Evolutionary conservation across 2,329 filamentous ascomycete species (phyloP).

Genomic region (Corniculantispora saksenae): DNA sequence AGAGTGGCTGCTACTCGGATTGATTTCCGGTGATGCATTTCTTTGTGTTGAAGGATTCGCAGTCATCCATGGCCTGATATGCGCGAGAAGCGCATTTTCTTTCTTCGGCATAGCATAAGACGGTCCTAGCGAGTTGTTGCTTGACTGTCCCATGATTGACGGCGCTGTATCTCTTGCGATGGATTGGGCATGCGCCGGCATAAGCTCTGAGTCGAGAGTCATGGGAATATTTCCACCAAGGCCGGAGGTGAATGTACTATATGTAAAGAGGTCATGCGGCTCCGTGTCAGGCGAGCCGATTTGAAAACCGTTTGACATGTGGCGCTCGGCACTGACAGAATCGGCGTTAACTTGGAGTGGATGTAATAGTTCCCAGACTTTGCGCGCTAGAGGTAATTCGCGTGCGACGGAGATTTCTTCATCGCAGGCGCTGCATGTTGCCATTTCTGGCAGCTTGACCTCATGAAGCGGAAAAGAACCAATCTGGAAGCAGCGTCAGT

Average conservation of each 20-base stretch:
- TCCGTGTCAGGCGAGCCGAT: conserved; percentile 27
- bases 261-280: neutral
- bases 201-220: neutral
- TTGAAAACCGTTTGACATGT: conserved; percentile 38
- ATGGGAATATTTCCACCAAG: neutral
- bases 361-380: conserved; percentile 39
- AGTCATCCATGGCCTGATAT: conserved; percentile 8
- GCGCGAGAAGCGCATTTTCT: conserved; percentile 4
- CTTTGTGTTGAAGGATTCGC: neutral
- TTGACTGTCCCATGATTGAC: conserved; percentile 12
- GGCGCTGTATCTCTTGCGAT: neutral
- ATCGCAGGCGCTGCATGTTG: conserved; percentile 35
- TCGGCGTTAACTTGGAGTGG: conserved; percentile 39
- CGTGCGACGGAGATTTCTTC: conserved; percentile 36
- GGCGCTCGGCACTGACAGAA: conserved; percentile 39
- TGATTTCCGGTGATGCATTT: conserved; percentile 7
- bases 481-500: neutral
- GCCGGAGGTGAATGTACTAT: conserved; percentile 7
- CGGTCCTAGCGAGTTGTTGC: conserved; percentile 13
- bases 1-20: conserved; percentile 12
- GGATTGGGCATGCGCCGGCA: neutral
- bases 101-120: conserved; percentile 2
- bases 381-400: conserved; percentile 37
- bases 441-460: neutral
- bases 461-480: neutral